Conservation (phyloP, 345 rosid species). For the Eucalyptus pauciflora region DNA sequence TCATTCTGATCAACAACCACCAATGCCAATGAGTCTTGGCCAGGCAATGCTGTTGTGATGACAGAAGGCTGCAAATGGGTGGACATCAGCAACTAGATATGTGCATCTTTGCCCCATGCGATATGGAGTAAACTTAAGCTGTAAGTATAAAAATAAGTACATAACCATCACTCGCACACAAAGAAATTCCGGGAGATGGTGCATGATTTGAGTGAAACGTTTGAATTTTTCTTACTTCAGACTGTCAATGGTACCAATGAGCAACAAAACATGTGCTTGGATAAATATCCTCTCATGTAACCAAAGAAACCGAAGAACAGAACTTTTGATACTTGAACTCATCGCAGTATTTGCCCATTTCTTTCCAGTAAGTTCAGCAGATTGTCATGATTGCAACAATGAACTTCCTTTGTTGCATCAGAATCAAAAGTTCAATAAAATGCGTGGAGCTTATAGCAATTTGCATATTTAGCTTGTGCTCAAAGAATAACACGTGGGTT, state of each 20-base stretch:
- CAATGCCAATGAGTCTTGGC: constrained; percentile 15
- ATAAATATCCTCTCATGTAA: neutral
- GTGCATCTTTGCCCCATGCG: neutral
- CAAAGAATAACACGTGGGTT: neutral
- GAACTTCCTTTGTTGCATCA: neutral
- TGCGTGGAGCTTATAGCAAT: neutral
- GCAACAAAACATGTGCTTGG: neutral
- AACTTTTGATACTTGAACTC: neutral
- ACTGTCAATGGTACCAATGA: neutral
- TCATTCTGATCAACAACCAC: constrained; percentile 25
- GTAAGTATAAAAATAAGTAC: neutral
- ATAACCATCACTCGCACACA: neutral
- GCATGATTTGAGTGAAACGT: neutral
- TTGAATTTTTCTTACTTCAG: neutral
- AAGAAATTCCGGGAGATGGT: neutral
- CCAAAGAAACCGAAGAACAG: neutral
- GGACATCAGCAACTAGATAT: neutral
- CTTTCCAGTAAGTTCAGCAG: neutral
- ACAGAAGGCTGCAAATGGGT: neutral
- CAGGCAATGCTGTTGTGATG: neutral
- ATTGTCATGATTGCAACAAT: neutral
- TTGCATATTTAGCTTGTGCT: neutral
- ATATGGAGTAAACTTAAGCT: neutral
- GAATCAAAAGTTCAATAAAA: neutral
- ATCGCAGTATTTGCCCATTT: neutral